Conservation (phyloP, 495 filamentous ascomycete species). For the Podospora sp. region DNA sequence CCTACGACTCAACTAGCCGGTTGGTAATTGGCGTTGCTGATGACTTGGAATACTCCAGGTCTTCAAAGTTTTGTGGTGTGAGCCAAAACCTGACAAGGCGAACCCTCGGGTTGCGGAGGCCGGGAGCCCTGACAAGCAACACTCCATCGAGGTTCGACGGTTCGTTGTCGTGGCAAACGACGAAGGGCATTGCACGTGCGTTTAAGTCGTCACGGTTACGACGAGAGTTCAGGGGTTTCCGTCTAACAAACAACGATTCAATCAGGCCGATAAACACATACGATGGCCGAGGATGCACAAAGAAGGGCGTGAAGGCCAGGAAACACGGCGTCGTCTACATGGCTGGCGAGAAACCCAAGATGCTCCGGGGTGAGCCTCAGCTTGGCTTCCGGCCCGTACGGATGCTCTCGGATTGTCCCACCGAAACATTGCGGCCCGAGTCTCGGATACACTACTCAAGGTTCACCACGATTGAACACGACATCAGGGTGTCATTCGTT, state of each 20-base stretch:
- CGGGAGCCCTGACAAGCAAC: too few relatives aligned
- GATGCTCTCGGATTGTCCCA: too few relatives aligned
- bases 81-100: too few relatives aligned
- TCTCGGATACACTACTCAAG: not conserved
- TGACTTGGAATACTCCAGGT: too few relatives aligned
- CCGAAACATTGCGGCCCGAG: not conserved
- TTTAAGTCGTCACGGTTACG: not conserved
- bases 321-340: slow-evolving; percentile 1
- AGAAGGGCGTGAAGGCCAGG: not conserved
- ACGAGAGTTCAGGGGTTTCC: not conserved
- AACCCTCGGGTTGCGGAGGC: too few relatives aligned
- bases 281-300: not conserved
- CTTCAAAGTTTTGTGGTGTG: slow-evolving; percentile 1
- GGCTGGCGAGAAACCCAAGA: not conserved
- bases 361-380: not conserved
- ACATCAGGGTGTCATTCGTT: not conserved
- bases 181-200: slow-evolving; percentile 6
- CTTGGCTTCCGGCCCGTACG: not conserved
- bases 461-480: not conserved
- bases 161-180: slow-evolving; percentile 9
- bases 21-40: not conserved
- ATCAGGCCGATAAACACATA: slow-evolving; percentile 4
- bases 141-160: not conserved
- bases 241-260: too few relatives aligned
- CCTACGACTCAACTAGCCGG: not conserved